Base-by-base conservation (phyloP, 768 basidiomycete species). In the Lyophyllum decastes region DNA sequence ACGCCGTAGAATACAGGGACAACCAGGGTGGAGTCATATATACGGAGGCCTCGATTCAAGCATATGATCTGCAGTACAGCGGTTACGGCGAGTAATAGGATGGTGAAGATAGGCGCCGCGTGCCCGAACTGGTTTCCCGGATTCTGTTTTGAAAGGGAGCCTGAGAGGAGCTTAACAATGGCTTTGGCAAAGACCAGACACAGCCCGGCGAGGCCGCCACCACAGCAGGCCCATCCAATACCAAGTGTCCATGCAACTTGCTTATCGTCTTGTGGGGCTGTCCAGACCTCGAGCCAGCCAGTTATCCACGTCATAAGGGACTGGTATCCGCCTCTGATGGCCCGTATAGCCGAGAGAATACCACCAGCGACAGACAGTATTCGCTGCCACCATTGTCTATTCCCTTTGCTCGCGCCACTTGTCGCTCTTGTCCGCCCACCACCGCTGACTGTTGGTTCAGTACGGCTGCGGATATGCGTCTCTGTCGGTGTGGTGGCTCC, bases 1-100 rank as follows among this genome's bases (percentile, higher is more conserved):
- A 94, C 87, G 10, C 94, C 94, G 68, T 96, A 98, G 70, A 98
- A 97, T 14, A 95, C 88, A 0, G 96, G 95, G 0, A 97, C 95
- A 17, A 97, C 94, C 0, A 97, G 73, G 0, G 92, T 93, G 17
- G 90, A 92, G 66, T 94, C 95, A 64, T 95, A 95, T 9, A 92
- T 88, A 66, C 86, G 86, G n/a, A 96, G 78, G 6, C 90, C 95
- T 41, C 89, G 87, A 68, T 98, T 95, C 41, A 98, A 78, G 69
- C 94, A 95, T 43, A 94, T 85, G 55, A 98, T 96, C 69, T 98
- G 95, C 48, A 88, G 73, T 30, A 98, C 85, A 2, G 94, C 95
- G 0, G 94, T 94, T 45, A 84, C 68, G 4, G 78, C 81, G 35
- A 89, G 82, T 11, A 88, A 77, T 24, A 87, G 71, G 52, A 88